Evolutionary conservation across 106 monocot genomes (phyloP), one percentile per base, ranked within the genome.

Genomic region (Dendrobium nobile): DNA sequence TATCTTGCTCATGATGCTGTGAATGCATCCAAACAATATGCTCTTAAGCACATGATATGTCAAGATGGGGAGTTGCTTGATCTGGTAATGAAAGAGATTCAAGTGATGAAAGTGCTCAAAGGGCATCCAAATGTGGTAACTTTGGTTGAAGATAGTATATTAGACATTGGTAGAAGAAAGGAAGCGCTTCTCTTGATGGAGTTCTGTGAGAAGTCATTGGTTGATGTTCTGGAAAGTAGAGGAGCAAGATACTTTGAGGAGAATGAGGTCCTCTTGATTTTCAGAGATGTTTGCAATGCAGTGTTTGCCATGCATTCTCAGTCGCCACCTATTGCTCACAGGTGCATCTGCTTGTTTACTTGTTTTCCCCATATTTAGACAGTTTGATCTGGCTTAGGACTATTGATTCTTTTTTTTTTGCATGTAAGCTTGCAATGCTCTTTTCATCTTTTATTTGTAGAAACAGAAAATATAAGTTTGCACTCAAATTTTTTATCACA

Each of bases 271-370:
- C 87, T 93, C 9, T 65, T 91, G 76, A 95, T 99, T 44, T 95
- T 99, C 83, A 85, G 95, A 68, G 95, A 95, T 85, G 81, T 95
- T 78, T 99, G 98, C 84, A 95, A 99, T 86, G 95, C 95, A 0
- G 91, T 99, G 10, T 99, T 93, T 84, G 89, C 95, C 18, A 95
- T 95, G 98, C 98, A 99, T 84, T 86, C 87, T 83, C 98, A 91
- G 77, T 88, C 95, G 2, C 92, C 98, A n/a, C 95, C 95, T 9
- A 88, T 95, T 84, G 98, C 98, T 76, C 98, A 99, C 80, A 92
- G 98, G 98, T 99, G 84, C 56, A 80, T 45, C 7, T 7, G 19
- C 7, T 19, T 64, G 8, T n/a, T 7, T 64, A 1, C 20, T 22
- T 19, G 26, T 64, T 19, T 64, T 64, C 22, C 22, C 37, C 37